Conservation (phyloP, 345 rosid genomes). For the Viola odorata region DNA sequence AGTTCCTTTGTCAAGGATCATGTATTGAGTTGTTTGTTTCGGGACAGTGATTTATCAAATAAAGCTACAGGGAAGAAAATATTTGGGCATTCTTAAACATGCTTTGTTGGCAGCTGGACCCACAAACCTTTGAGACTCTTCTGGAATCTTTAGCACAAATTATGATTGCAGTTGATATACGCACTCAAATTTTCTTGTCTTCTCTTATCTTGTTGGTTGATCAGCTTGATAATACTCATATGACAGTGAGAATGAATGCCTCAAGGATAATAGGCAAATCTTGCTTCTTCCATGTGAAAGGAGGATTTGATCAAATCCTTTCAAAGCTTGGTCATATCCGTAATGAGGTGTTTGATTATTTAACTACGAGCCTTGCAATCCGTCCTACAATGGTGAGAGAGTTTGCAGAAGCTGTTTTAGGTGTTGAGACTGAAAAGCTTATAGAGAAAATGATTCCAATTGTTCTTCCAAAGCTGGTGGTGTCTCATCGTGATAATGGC, state of each 20-base stretch:
- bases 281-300: constrained; percentile 68
- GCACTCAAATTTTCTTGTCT: constrained; percentile 56
- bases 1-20: constrained; percentile 49
- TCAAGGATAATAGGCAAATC: constrained; percentile 67
- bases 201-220: constrained; percentile 71
- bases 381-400: constrained; percentile 67
- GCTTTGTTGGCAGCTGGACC: constrained; percentile 58
- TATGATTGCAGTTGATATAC: constrained; percentile 63
- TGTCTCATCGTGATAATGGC: constrained; percentile 60
- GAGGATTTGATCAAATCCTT: constrained; percentile 60
- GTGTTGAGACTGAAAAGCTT: constrained; percentile 64
- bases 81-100: constrained; percentile 49
- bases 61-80: constrained; percentile 43
- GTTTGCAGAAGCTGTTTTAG: constrained; percentile 87
- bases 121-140: constrained; percentile 64
- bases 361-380: constrained; percentile 53
- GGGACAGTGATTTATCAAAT: constrained; percentile 28
- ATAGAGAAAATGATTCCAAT: constrained; percentile 70
- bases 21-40: constrained; percentile 50
- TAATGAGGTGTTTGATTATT: constrained; percentile 58
- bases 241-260: constrained; percentile 59
- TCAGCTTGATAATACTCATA: constrained; percentile 72
- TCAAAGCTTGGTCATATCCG: constrained; percentile 51
- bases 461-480: constrained; percentile 90
- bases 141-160: constrained; percentile 68